Conservation (phyloP, 2,329 filamentous ascomycete species). For the Boeremia exigua region DNA sequence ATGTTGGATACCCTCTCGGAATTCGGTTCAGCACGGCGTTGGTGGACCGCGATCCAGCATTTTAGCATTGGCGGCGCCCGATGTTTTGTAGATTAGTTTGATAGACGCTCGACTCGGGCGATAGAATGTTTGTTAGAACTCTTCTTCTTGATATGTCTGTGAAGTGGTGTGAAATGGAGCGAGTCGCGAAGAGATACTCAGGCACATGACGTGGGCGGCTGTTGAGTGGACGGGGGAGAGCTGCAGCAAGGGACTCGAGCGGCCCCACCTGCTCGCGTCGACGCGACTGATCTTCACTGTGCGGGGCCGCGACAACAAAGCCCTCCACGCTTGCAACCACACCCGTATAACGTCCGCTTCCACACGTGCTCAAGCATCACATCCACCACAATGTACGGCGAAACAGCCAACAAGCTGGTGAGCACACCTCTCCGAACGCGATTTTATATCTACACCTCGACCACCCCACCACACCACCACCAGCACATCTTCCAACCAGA, state of each 20-base stretch:
- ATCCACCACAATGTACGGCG: conserved; percentile 75
- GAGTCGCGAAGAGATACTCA: too few relatives aligned
- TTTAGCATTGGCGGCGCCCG: conserved; percentile 7
- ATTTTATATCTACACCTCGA: too few relatives aligned
- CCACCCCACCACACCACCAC: too few relatives aligned
- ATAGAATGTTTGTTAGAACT: not conserved
- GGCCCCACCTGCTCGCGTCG: too few relatives aligned
- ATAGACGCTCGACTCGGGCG: not conserved
- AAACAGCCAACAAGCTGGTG: conserved; percentile 84
- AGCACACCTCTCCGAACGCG: too few relatives aligned
- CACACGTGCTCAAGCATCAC: not conserved
- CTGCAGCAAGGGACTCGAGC: too few relatives aligned
- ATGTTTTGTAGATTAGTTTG: conserved; percentile 1
- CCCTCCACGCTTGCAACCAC: not conserved
- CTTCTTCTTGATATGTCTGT: too few relatives aligned
- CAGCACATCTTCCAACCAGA: too few relatives aligned
- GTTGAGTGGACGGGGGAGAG: too few relatives aligned
- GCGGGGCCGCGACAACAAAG: too few relatives aligned
- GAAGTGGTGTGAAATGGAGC: too few relatives aligned
- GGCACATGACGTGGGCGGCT: not conserved
- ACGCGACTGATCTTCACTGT: too few relatives aligned
- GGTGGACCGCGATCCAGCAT: not conserved
- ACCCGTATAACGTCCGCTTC: not conserved
- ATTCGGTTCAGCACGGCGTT: conserved; percentile 15
- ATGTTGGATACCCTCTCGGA: conserved; percentile 12